Evolutionary conservation across 805 yeast genomes (phyloP), one percentile per base, ranked within the genome.

Genomic region (Kregervanrija delftensis): DNA sequence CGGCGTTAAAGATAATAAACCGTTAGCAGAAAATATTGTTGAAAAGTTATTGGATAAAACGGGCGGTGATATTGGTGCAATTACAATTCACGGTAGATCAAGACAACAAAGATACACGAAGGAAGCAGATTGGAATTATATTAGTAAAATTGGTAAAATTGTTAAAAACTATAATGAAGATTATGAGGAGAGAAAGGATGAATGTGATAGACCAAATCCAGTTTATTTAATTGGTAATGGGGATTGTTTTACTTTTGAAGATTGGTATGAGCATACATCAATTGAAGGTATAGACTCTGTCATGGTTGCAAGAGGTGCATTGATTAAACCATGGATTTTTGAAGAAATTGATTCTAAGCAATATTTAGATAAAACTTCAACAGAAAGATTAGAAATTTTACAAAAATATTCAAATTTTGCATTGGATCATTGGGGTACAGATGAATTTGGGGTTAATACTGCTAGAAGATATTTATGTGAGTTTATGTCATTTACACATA

Each of bases 241-340:
- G 42, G 99, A 93, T 61, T 78, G 88, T 39, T 90, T 73, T 68
- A 83, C 87, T 14, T 79, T 76, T 67, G 85, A 85, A 57, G 98
- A 93, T 60, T 93, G 96, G 95, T 76, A 87, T 63, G 72, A 70
- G 32, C 89, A 84, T 10, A 71, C 81, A 36, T 64, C 68, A 28
- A 75, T 79, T 40, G 76, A 76, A 30, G 84, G 85, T 16, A 81
- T 91, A 46, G 99, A 93, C 66, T 80, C 93, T 30, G 95, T 89
- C 13, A 93, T 95, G 97, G 87, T 93, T 44, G 99, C 98, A 3
- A 77, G 99, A 58, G 99, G 98, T 45, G 98, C 98, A 2, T 74
- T 93, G 52, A 90, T 93, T 61, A 93, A 93, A 66, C 99, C 99
- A 33, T 93, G 99, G 99, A 86, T 93, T 42, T 93, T 91, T 55